Base-by-base conservation (phyloP, 352 stramenopile genomes). In the Elongisporangium prolatum region DNA sequence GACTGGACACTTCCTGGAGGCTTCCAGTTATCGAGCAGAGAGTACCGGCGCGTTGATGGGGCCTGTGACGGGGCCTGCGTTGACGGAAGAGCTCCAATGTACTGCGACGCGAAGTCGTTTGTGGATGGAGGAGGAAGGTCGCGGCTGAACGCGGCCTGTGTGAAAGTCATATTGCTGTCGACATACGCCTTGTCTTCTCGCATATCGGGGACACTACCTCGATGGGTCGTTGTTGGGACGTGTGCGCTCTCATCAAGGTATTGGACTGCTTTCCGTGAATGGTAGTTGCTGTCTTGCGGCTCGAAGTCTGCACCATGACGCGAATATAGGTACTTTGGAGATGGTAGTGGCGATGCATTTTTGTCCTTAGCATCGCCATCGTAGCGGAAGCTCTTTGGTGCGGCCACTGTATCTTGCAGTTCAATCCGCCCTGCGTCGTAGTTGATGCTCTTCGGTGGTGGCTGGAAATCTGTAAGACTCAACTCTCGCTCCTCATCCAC, bases 21-120 rank as follows among this genome's bases (percentile, higher is more conserved):
- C 37, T 86, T 86, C 83, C 83, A 93, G 10, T 79, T 85, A 50
- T 91, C 83, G 38, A 90, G 63, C 54, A 92, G 51, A 9, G 83
- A 92, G 57, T 85, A 87, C 2, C 83, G 83, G 44, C 83, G 74
- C 54, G 85, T 73, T 0, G 77, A 40, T 2, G 28, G 28, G 14
- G 28, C 28, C 28, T 40, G 28, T 40, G 28, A 40, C 28, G 28
- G 28, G 28, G 28, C 2, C 28, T 40, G 28, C 28, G 28, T 40
- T 8, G 28, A 40, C 8, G 28, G 28, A 40, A 40, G 28, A 40
- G 28, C 28, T 6, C 28, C 28, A 13, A 40, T 40, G 8, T 40
- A 40, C 28, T 40, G 28, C 28, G 28, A 40, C 28, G 28, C 28
- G 28, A 40, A 40, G 28, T 40, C 28, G 28, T 40, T 40, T 13